Base-by-base conservation (phyloP, 2,329 filamentous ascomycete species). In the Bipolaris gigantea region DNA sequence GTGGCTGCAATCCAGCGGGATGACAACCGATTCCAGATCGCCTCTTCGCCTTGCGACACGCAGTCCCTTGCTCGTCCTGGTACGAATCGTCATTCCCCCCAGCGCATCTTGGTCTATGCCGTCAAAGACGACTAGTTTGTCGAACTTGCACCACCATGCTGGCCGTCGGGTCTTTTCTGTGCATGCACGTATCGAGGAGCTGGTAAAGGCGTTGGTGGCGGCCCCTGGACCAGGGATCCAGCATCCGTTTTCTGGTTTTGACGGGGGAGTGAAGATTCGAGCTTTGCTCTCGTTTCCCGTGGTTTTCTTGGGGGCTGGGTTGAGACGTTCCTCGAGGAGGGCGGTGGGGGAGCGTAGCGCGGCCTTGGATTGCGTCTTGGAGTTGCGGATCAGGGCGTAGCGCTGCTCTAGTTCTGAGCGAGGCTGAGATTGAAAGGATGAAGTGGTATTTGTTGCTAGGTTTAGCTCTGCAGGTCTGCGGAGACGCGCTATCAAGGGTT, bases 81-180 rank as follows among this genome's bases (percentile, higher is more conserved):
- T 69, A 7, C 42, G 47, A 6, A 68, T 56, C 38, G 48, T 63
- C 41, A 55, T 1, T 3, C 62, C 50, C 1, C 55, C 66, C 18
- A 60, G 35, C 2, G 46, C 58, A 6, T 36, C 13, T 3, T 46
- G 48, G 5, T 66, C 61, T 1, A 67, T 38, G 1, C 70, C 71
- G 35, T 73, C 70, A 18, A 73, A 73, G 0, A 73, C 62, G 4
- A 72, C 70, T 2, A 73, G 57, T 44, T 66, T 69, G 38, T 73
- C 71, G 32, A 66, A 59, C 41, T 72, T 72, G 47, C 71, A 73
- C 71, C 71, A 73, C 71, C 71, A 73, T 4, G 69, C 65, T 1
- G 71, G 67, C 2, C 65, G 55, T 5, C 55, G 43, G 2, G 45
- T 44, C 4, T 56, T 48, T 35, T 67, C 64, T 2, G 69, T 73